Percentiles rank a stretch among this genome's conserved stretches.
phyloP scores from a whole-genome alignment of 108 stramenopile genomes.

The Conticribra weissflogii region DNA sequence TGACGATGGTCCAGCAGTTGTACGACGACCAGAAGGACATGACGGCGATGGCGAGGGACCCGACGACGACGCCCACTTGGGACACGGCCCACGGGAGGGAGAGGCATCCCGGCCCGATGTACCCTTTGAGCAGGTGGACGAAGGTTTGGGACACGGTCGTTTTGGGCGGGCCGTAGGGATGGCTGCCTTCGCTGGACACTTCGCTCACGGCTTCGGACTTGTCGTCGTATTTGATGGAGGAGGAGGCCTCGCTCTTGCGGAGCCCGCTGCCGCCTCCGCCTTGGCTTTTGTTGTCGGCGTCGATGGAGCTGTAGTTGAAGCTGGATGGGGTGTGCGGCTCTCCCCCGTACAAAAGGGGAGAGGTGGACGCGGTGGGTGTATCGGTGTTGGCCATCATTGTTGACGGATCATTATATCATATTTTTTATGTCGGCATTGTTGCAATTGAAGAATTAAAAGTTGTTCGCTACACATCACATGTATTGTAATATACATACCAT shows the following conservation, averaged over 20 bases:
- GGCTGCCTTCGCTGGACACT: too few relatives aligned
- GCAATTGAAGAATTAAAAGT: too few relatives aligned
- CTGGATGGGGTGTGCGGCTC: background rate
- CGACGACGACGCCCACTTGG: slow-evolving; percentile 56
- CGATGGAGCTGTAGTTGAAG: background rate
- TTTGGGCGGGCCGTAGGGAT: slow-evolving; percentile 11
- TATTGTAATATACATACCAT: too few relatives aligned
- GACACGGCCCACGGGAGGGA: slow-evolving; percentile 72
- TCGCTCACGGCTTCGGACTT: slow-evolving; percentile 45
- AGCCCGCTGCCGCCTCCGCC: too few relatives aligned
- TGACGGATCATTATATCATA: too few relatives aligned
- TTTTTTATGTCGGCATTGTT: too few relatives aligned
- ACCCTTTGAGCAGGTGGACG: slow-evolving; percentile 69
- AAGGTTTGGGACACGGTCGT: slow-evolving; percentile 60
- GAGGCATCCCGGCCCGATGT: slow-evolving; percentile 71
- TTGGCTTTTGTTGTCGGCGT: too few relatives aligned
- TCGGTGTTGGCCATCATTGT: background rate
- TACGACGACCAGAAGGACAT: slow-evolving; percentile 59
- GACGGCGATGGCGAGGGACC: slow-evolving; percentile 42
- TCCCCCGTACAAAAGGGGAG: background rate
- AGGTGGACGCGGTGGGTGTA: too few relatives aligned
- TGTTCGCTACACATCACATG: too few relatives aligned
- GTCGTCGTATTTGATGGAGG: background rate
- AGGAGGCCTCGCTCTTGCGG: too few relatives aligned
- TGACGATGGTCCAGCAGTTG: slow-evolving; percentile 71